A percentile compares a stretch with the other conserved stretches of the same genome.
These are phyloP conservation scores for Arctium minus DNA, from an alignment of 129 eudicot genomes.

Conservation along the genomic window DNA sequence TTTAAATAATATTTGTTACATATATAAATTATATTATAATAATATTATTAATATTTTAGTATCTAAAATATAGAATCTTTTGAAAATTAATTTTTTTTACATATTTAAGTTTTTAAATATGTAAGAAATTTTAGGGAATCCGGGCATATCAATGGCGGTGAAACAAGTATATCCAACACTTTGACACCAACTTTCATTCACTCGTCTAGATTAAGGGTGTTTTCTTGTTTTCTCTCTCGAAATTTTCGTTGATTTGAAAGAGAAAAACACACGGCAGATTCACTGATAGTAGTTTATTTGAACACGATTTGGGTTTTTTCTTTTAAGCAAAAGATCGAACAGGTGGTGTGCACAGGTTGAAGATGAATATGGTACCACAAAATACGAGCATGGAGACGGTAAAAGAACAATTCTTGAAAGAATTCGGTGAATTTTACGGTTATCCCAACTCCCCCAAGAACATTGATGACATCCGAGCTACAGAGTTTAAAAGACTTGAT, in stretches of 20 bases:
- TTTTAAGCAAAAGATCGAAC: conserved; percentile 14
- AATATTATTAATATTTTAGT: too few relatives aligned
- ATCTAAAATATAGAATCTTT: too few relatives aligned
- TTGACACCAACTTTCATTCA: too few relatives aligned
- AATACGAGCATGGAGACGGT: conserved; percentile 30
- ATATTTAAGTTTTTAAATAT: too few relatives aligned
- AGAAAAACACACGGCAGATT: not conserved
- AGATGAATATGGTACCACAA: conserved; percentile 5
- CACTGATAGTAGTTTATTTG: not conserved
- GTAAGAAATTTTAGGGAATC: too few relatives aligned
- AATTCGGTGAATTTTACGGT: conserved; percentile 80
- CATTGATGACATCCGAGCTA: conserved; percentile 77
- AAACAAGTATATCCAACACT: too few relatives aligned
- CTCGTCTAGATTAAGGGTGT: not conserved
- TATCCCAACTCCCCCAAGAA: conserved; percentile 68
- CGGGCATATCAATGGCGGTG: too few relatives aligned
- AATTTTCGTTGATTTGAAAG: not conserved
- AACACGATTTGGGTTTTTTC: conserved; percentile 3
- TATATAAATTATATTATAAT: too few relatives aligned
- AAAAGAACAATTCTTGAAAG: conserved; percentile 54
- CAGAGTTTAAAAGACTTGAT: conserved; percentile 70
- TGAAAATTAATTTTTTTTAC: too few relatives aligned
- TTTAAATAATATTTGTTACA: too few relatives aligned
- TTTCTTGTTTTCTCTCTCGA: not conserved
- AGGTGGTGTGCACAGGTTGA: not conserved